phyloP scores from a whole-genome alignment of 2,329 filamentous ascomycete species.

The Colletotrichum karsti region DNA sequence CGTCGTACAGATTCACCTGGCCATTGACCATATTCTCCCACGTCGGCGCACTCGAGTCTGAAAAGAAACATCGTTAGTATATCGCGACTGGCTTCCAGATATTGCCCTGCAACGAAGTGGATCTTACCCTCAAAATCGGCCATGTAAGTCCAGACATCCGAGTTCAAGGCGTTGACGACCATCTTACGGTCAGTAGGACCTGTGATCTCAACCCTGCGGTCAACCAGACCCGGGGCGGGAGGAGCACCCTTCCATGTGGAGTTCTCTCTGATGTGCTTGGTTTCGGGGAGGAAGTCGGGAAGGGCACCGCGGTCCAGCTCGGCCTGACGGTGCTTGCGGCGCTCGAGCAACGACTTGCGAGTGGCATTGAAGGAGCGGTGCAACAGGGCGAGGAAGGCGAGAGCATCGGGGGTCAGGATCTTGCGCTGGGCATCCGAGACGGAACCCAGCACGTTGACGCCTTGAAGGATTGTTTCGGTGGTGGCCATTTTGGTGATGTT shows the following conservation, averaged over 20 bases:
- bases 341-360: conserved; percentile 88
- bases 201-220: conserved; percentile 96
- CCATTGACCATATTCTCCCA: conserved; percentile 99
- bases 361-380: conserved; percentile 94
- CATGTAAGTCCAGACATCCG: conserved; percentile 99
- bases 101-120: too few species aligned
- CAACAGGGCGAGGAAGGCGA: conserved; percentile 91
- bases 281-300: conserved; percentile 95
- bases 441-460: conserved; percentile 70
- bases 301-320: conserved; percentile 91
- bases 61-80: background rate
- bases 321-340: conserved; percentile 85
- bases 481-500: conserved; percentile 64
- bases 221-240: conserved; percentile 90
- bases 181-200: conserved; percentile 98
- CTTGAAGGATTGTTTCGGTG: conserved; percentile 69
- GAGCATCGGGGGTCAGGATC: conserved; percentile 90
- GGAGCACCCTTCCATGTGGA: conserved; percentile 92
- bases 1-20: conserved; percentile 97
- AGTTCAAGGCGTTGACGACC: conserved; percentile 97
- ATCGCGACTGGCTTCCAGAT: too few species aligned
- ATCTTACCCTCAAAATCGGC: conserved; percentile 91
- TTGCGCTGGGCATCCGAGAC: conserved; percentile 84
- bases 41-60: conserved; percentile 93
- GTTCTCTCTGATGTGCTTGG: conserved; percentile 93